Conservation (phyloP, 2,329 filamentous ascomycete genomes). For the Blastomyces silverae region DNA sequence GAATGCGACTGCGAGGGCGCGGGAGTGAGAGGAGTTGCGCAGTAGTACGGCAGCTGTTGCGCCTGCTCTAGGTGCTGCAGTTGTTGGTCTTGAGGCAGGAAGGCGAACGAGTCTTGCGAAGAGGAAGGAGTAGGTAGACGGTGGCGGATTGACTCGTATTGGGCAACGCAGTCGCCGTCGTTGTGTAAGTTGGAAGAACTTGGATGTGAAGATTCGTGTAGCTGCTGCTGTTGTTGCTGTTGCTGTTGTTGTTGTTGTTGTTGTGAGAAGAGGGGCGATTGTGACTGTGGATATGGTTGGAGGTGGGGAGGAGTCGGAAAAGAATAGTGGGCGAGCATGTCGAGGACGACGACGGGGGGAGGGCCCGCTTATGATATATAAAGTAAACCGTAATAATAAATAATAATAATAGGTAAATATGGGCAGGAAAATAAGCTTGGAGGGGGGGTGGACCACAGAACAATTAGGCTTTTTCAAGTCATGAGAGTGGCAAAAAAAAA, state of each 20-base stretch:
- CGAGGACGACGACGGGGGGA: neutral
- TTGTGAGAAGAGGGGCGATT: constrained; percentile 5
- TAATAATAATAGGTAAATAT: neutral
- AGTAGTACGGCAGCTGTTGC: constrained; percentile 11
- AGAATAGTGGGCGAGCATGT: constrained; percentile 14
- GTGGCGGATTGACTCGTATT: constrained; percentile 9
- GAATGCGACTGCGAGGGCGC: constrained; percentile 16
- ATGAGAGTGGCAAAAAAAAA: constrained; percentile 5
- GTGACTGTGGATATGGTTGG: neutral
- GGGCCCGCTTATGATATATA: constrained; percentile 11
- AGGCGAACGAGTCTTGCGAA: constrained; percentile 1
- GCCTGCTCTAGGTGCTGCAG: constrained; percentile 17
- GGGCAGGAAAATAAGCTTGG: neutral
- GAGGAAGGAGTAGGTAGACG: neutral
- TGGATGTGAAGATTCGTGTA: neutral
- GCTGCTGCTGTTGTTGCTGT: neutral
- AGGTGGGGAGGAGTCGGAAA: constrained; percentile 6
- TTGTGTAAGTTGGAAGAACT: constrained; percentile 1
- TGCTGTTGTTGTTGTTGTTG: neutral
- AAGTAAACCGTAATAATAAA: neutral
- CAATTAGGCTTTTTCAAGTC: constrained; percentile 8
- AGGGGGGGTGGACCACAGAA: neutral
- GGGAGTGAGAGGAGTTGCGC: constrained; percentile 17
- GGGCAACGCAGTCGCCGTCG: neutral
- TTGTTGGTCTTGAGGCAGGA: constrained; percentile 5